A percentile compares a stretch with the other conserved stretches of the same genome.
phyloP scores from a whole-genome alignment of 371 early-diverging fungal species.

The Rhizopus sp. region DNA sequence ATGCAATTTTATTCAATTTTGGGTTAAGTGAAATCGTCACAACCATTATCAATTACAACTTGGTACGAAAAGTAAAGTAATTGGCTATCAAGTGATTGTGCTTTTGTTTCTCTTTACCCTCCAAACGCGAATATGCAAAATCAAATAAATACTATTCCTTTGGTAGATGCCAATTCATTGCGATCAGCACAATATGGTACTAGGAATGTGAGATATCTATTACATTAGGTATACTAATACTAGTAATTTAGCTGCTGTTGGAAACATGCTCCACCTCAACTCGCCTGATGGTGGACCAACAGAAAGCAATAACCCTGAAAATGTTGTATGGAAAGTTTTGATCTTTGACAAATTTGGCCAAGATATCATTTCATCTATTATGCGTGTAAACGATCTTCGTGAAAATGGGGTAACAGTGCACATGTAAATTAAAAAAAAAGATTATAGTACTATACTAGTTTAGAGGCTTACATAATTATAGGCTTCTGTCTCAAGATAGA shows the following conservation, averaged over 20 bases:
- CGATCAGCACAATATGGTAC: slow-evolving; percentile 26
- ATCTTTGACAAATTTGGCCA: slow-evolving; percentile 95
- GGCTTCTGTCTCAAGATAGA: slow-evolving; percentile 78
- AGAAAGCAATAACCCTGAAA: too few species aligned
- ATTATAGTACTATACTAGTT: too few species aligned
- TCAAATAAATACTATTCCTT: slow-evolving; percentile 12
- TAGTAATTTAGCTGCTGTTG: slow-evolving; percentile 19
- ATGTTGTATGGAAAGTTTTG: slow-evolving; percentile 93
- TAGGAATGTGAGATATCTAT: background rate
- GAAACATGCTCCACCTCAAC: slow-evolving; percentile 31
- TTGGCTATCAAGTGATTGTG: too few species aligned
- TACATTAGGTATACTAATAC: background rate
- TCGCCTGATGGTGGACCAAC: slow-evolving; percentile 26
- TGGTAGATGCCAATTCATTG: slow-evolving; percentile 17
- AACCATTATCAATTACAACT: background rate
- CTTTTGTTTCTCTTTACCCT: slow-evolving; percentile 3
- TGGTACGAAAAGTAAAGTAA: too few species aligned
- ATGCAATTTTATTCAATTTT: background rate
- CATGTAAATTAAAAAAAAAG: too few species aligned
- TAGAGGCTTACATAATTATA: too few species aligned
- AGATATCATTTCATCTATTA: slow-evolving; percentile 94
- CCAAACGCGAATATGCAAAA: slow-evolving; percentile 14
- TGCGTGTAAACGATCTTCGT: slow-evolving; percentile 97
- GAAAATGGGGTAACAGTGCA: slow-evolving; percentile 98
- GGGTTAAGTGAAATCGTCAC: too few species aligned